Percentiles rank a stretch among this genome's conserved stretches.
Conservation (phyloP, 257 asterid species). For the Fraxinus cuspidata region DNA sequence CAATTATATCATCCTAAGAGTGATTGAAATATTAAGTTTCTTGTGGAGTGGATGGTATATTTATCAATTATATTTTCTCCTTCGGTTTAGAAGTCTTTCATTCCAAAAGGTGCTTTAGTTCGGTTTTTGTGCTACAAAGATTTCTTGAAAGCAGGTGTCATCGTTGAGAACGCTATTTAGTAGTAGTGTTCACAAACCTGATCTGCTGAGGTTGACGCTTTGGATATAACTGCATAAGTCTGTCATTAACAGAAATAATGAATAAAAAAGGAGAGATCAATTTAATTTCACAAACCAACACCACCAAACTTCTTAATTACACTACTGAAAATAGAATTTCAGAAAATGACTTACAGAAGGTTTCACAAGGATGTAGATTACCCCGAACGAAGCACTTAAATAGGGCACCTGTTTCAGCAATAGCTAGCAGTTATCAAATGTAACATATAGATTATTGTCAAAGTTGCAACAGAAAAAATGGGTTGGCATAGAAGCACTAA, state of each 20-base stretch:
- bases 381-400: slow-evolving; percentile 83
- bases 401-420: slow-evolving; percentile 72
- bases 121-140: neutral
- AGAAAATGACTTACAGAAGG: slow-evolving; percentile 70
- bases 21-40: neutral
- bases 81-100: neutral
- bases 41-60: neutral
- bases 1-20: neutral
- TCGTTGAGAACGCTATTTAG: neutral
- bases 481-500: neutral
- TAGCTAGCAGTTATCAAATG: slow-evolving; percentile 18
- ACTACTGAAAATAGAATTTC: neutral
- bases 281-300: neutral
- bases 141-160: neutral
- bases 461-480: slow-evolving; percentile 4
- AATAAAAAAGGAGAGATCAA: slow-evolving; percentile 23
- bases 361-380: slow-evolving; percentile 79
- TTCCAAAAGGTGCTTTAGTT: neutral
- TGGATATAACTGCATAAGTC: slow-evolving; percentile 88
- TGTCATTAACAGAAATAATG: slow-evolving; percentile 30
- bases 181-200: slow-evolving; percentile 53
- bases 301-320: neutral
- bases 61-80: neutral
- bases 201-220: slow-evolving; percentile 65
- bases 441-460: neutral